phyloP scores from a whole-genome alignment of 768 basidiomycete species.

The Amanita fuliginea region DNA sequence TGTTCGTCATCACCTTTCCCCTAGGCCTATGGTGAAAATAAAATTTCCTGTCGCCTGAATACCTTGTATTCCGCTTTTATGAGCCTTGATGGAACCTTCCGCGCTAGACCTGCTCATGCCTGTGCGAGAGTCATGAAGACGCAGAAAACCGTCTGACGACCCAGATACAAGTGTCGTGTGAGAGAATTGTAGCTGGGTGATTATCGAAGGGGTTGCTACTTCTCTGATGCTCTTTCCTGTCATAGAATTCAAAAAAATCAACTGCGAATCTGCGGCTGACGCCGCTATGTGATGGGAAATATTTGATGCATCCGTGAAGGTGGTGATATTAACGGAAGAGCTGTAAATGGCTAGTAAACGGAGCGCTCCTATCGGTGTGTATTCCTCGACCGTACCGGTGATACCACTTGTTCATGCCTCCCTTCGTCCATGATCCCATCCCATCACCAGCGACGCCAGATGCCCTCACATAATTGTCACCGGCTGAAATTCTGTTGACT shows the following conservation, averaged over 20 bases:
- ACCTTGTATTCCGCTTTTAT: constrained; percentile 73
- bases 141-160: constrained; percentile 61
- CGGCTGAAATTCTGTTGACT: constrained; percentile 66
- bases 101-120: constrained; percentile 35
- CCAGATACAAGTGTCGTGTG: constrained; percentile 58
- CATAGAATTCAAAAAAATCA: constrained; percentile 62
- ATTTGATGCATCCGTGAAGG: constrained; percentile 37
- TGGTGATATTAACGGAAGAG: constrained; percentile 21
- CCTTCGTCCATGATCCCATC: constrained; percentile 74
- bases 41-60: constrained; percentile 72
- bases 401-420: constrained; percentile 79
- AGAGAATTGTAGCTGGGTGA: constrained; percentile 58
- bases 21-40: constrained; percentile 80
- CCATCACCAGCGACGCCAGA: constrained; percentile 48
- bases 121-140: constrained; percentile 63
- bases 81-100: constrained; percentile 61
- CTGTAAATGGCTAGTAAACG: constrained; percentile 10
- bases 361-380: background rate
- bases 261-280: constrained; percentile 46
- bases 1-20: constrained; percentile 49
- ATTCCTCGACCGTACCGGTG: constrained; percentile 37
- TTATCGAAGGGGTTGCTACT: constrained; percentile 39
- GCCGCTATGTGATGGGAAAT: constrained; percentile 49
- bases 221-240: constrained; percentile 58
- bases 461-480: constrained; percentile 71